Conservation (phyloP, 1,284 basidiomycete genomes). For the Earliella scabrosa region DNA sequence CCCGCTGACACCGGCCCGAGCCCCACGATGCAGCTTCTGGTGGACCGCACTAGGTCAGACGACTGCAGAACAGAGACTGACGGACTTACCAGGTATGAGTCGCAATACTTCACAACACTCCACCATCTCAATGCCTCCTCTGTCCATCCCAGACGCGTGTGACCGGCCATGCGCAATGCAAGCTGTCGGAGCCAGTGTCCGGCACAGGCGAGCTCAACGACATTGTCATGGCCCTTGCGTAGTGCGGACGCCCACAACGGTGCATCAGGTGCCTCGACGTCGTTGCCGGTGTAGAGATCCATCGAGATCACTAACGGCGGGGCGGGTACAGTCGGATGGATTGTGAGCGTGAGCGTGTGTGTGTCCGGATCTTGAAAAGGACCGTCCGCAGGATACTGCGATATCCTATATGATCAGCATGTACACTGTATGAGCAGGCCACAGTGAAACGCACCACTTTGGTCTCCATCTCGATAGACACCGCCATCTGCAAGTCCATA, state of each 20-base stretch:
- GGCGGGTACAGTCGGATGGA: neutral
- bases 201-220: neutral
- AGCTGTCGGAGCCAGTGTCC: neutral
- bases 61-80: too few species aligned
- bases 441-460: neutral
- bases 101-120: neutral
- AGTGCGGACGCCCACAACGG: neutral
- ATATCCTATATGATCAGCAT: neutral
- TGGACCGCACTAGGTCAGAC: neutral
- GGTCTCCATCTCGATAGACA: neutral
- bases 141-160: neutral
- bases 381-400: neutral
- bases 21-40: neutral
- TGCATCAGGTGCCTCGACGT: neutral
- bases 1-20: neutral
- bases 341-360: neutral
- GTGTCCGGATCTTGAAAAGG: neutral
- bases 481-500: neutral
- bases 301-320: neutral
- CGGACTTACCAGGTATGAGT: neutral
- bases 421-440: too few species aligned
- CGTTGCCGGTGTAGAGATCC: neutral
- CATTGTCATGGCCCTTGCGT: neutral
- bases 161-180: neutral
- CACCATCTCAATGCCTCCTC: neutral